These are phyloP conservation scores for Vitellaria paradoxa DNA, from an alignment of 179 eudicot genomes.

Conservation along the genomic window DNA sequence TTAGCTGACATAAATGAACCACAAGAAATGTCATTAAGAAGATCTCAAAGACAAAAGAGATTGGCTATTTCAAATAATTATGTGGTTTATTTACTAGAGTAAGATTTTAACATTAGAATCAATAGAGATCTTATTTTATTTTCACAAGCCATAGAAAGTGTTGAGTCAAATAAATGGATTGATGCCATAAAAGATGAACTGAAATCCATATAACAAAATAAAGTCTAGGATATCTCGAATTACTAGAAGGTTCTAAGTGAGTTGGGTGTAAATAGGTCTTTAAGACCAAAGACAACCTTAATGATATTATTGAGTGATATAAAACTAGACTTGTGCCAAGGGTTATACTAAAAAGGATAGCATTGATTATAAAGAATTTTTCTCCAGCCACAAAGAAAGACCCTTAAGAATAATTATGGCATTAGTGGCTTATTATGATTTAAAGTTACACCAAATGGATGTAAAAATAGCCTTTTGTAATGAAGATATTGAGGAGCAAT, in stretches of 20 bases:
- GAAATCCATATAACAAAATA: not conserved
- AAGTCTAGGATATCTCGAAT: not conserved
- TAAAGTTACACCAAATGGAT: too few relatives aligned
- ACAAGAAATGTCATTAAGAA: too few relatives aligned
- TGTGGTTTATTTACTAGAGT: not conserved
- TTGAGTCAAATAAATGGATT: not conserved
- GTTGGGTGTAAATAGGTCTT: not conserved
- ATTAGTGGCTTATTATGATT: too few relatives aligned
- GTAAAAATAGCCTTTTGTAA: too few relatives aligned
- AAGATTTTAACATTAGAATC: not conserved
- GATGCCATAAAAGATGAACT: not conserved
- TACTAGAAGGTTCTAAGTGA: not conserved
- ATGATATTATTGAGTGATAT: not conserved
- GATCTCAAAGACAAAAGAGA: not conserved
- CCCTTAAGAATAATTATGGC: too few relatives aligned
- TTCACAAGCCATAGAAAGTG: not conserved
- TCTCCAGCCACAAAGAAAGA: too few relatives aligned
- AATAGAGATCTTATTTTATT: not conserved
- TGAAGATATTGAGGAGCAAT: not conserved
- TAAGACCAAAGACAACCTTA: not conserved
- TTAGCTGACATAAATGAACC: not conserved
- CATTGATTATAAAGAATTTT: too few relatives aligned
- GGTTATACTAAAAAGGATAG: too few relatives aligned
- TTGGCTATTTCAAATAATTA: not conserved
- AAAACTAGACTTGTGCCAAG: not conserved